Evolutionary conservation across 179 eudicot species (phyloP).

Genomic region (Amaranthus tricolor): DNA sequence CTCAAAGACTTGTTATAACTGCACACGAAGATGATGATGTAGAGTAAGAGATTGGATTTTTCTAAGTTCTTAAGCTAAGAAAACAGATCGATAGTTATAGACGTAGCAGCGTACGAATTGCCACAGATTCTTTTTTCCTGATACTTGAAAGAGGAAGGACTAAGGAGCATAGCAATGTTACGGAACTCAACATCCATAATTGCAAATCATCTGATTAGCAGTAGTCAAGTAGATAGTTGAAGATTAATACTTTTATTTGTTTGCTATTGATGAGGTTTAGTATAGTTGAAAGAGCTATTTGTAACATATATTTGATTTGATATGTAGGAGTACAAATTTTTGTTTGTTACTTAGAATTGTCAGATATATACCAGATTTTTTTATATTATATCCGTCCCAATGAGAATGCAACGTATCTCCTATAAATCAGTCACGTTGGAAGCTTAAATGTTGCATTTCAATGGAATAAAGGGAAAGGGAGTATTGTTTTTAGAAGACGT

Average conservation of each 20-base stretch:
- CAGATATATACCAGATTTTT: constrained; percentile 6
- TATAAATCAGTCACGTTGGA: no score
- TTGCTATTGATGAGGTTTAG: background rate
- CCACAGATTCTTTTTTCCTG: constrained; percentile 14
- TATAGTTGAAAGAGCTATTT: background rate
- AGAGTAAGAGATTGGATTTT: constrained; percentile 14
- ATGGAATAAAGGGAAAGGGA: no score
- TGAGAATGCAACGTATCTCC: no score
- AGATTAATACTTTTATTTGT: no score
- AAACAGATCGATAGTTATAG: background rate
- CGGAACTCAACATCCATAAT: background rate
- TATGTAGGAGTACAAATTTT: constrained; percentile 11
- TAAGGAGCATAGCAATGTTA: background rate
- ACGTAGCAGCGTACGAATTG: background rate
- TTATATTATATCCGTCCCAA: no score
- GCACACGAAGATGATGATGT: constrained; percentile 15
- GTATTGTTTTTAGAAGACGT: no score
- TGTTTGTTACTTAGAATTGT: background rate
- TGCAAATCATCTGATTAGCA: background rate
- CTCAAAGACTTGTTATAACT: constrained; percentile 40
- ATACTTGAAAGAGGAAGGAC: background rate
- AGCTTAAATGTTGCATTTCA: no score
- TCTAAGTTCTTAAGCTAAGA: background rate
- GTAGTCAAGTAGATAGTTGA: background rate
- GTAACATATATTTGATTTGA: constrained; percentile 18